Conservation (phyloP, 495 filamentous ascomycete species). For the Trypethelium eluteriae region DNA sequence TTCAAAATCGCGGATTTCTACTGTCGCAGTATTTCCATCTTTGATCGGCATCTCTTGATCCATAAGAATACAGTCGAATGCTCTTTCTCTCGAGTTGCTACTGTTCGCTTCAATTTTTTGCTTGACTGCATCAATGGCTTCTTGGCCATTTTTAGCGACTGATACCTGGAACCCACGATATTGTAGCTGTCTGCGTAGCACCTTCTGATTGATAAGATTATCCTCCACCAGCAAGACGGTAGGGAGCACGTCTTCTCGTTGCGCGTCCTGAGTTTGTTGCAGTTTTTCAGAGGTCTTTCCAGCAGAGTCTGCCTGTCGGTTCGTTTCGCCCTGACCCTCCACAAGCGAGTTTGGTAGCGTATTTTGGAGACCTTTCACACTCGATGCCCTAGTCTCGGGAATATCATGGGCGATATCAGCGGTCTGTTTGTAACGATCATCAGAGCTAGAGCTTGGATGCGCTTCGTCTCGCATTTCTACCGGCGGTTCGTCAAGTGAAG, state of each 20-base stretch:
- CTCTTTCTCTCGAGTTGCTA: not conserved
- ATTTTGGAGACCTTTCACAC: not conserved
- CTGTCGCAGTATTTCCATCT: slow-evolving; percentile 28
- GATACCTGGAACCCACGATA: slow-evolving; percentile 26
- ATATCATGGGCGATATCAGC: not conserved
- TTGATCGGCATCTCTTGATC: slow-evolving; percentile 37
- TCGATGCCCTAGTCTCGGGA: not conserved
- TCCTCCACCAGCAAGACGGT: slow-evolving; percentile 30
- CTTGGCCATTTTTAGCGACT: slow-evolving; percentile 32
- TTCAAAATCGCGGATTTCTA: slow-evolving; percentile 25
- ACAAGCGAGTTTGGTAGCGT: not conserved
- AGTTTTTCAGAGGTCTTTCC: not conserved
- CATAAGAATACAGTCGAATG: slow-evolving; percentile 31
- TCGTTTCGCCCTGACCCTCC: not conserved
- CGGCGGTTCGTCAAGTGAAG: not conserved
- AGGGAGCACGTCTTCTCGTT: not conserved
- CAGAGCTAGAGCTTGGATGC: not conserved
- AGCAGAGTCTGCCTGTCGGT: not conserved
- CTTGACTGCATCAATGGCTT: slow-evolving; percentile 28
- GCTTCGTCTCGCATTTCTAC: slow-evolving; percentile 5
- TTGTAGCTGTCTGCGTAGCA: slow-evolving; percentile 29
- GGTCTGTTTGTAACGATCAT: not conserved
- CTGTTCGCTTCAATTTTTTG: slow-evolving; percentile 12
- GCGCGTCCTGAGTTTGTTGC: slow-evolving; percentile 5
- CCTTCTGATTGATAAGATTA: slow-evolving; percentile 35